These are phyloP conservation scores for Exutisphaerella laricina DNA, from an alignment of 2,329 filamentous ascomycete species.

Conservation along the genomic window DNA sequence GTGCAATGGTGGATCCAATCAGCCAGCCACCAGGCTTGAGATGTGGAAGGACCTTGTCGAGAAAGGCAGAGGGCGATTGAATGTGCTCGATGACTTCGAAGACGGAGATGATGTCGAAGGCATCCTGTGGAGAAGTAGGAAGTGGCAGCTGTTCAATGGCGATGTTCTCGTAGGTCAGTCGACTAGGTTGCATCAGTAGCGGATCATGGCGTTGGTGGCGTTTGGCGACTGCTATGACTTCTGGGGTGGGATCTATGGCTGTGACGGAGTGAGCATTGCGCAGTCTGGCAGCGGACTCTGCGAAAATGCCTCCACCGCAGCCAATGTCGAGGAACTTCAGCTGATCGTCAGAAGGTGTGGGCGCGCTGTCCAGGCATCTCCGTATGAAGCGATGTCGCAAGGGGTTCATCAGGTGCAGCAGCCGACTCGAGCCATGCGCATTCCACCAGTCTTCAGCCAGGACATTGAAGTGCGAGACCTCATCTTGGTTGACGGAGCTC, in stretches of 20 bases:
- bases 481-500: slow-evolving; percentile 74
- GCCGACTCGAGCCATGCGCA: slow-evolving; percentile 80
- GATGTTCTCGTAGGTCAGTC: slow-evolving; percentile 65
- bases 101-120: slow-evolving; percentile 74
- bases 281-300: slow-evolving; percentile 73
- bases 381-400: slow-evolving; percentile 89
- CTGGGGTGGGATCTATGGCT: slow-evolving; percentile 71
- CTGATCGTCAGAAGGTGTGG: slow-evolving; percentile 16
- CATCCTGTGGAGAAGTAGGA: slow-evolving; percentile 29
- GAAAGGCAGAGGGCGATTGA: slow-evolving; percentile 65
- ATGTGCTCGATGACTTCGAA: slow-evolving; percentile 98
- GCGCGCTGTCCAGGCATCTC: slow-evolving; percentile 54
- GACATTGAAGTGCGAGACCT: slow-evolving; percentile 90
- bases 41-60: slow-evolving; percentile 65
- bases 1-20: slow-evolving; percentile 83
- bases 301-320: slow-evolving; percentile 94
- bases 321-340: slow-evolving; percentile 83
- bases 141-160: slow-evolving; percentile 63
- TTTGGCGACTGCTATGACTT: slow-evolving; percentile 68
- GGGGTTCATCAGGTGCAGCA: slow-evolving; percentile 97
- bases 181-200: slow-evolving; percentile 48
- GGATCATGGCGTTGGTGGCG: slow-evolving; percentile 73
- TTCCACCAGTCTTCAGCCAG: slow-evolving; percentile 98
- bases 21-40: slow-evolving; percentile 91
- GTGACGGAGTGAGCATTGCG: slow-evolving; percentile 59